Base-by-base conservation (phyloP, 2,329 filamentous ascomycete genomes). In the Fusarium sarcochroum region DNA sequence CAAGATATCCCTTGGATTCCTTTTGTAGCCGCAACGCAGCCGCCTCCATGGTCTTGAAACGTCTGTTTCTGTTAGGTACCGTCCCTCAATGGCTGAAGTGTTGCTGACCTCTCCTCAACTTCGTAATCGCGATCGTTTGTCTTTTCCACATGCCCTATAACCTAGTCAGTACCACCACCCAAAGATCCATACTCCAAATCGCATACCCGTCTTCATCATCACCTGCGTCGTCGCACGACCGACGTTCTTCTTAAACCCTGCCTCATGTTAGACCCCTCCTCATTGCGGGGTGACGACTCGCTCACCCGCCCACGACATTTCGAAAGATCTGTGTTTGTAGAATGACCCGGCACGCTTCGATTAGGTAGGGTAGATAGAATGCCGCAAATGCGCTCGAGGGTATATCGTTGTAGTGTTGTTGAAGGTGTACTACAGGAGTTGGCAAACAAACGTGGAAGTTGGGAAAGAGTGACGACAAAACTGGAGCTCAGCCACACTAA, bases 101-200 rank as follows among this genome's bases (percentile, higher is more conserved):
- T 47, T 63, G 51, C 70, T 66, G 80, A 94, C 91, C 93, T 90
- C 81, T 97, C 93, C 81, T 99, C 97, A 53, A 98, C 95, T 82
- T 98, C 96, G 81, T 98, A 99, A 80, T 98, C 96, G 73, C 97
- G 93, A 83, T 99, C 96, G 80, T 95, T 98, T 25, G 96, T 99
- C 84, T 96, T 95, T 83, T 99, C 96, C 75, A 99, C 97, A 84
- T 98, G 96, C 63, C 96, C 93, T 89, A 73, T 9, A 45, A 5
- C 7, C 17, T 25, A 30, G 38, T 76, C 30, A 76, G 70, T 47
- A 32, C 20, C 48, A 32, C 20, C 18, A 6, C 25, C 15, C 32
- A 14, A 7, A 20, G 2, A 18, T 9, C 15, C 25, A 25, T 18
- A 27, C n/a, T 20, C 30, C 10, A 11, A 15, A 25, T 15, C 35